Base-by-base conservation (phyloP, 129 eudicot species). In the Centrapalus pauciflorus region DNA sequence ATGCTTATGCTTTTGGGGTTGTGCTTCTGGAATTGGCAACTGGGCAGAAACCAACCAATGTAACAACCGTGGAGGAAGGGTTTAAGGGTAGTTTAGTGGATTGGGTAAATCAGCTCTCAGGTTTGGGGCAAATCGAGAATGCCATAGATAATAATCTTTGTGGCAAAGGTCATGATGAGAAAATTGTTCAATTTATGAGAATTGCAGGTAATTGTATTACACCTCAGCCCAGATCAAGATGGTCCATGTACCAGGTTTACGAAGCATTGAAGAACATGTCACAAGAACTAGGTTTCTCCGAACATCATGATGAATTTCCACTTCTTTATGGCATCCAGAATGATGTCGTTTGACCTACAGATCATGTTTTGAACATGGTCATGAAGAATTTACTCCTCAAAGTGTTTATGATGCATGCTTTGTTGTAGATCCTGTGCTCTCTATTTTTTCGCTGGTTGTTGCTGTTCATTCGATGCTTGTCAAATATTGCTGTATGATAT, bases 241-340 rank as follows among this genome's bases (percentile, higher is more conserved):
- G 82, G 91, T 84, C 95, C 24, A 87, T 90, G 95, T 84, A 72
- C 64, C 85, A 78, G 78, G 97, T 84, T 64, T 90, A 90, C 71
- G 97, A 90, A 60, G 70, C 93, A 13, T 52, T 90, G 72, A 82
- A 81, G 73, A 71, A 52, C 40, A 86, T 87, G 71, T 83, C 85
- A 4, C 79, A 82, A 76, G 85, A 84, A 74, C 72, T 63, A 13
- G 95, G 89, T 32, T 76, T 80, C 38, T 77, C 95, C 4, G 84
- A 87, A 74, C 84, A 84, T 25, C 82, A 69, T 70, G 97, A 90
- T 71, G 97, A 87, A 52, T 90, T 90, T 77, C 97, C 95, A 4
- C 75, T 90, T 64, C 84, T 84, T 51, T 84, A 73, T 76, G 80
- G 76, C 51, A 82, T 43, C 21, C 78, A 76, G 23, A 85, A 80